Conservation (phyloP, 306 rosid species). For the Quercus rubra region DNA sequence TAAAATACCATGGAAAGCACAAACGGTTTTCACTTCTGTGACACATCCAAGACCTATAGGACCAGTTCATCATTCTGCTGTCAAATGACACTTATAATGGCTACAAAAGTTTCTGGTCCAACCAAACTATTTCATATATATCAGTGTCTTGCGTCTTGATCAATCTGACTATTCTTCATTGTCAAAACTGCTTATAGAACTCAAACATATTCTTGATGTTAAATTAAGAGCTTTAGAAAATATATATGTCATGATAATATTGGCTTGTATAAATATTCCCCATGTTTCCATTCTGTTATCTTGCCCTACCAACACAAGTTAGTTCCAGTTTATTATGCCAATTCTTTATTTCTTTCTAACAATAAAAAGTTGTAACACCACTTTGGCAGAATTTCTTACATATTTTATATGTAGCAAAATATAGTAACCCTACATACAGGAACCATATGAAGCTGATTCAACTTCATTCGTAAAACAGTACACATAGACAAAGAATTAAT, state of each 20-base stretch:
- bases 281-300: not conserved
- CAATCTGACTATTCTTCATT: not conserved
- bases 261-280: not conserved
- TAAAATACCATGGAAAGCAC: not conserved
- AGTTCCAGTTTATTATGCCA: not conserved
- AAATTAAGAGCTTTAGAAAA: not conserved
- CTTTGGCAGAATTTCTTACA: not conserved
- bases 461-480: not conserved
- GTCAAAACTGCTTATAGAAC: not conserved
- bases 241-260: not conserved
- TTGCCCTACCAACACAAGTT: not conserved
- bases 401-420: not conserved
- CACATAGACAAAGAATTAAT: not conserved
- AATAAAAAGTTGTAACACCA: not conserved
- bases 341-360: not conserved
- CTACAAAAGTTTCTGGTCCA: not conserved
- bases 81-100: constrained; percentile 2
- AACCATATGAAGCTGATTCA: not conserved
- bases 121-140: constrained; percentile 3
- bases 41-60: too few species aligned
- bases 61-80: not conserved
- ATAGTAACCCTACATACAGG: not conserved
- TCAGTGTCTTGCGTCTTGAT: not conserved
- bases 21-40: not conserved
- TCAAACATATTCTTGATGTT: not conserved